Conservation (phyloP, 202 grass and related monocot species). For the Zoysia matrella region DNA sequence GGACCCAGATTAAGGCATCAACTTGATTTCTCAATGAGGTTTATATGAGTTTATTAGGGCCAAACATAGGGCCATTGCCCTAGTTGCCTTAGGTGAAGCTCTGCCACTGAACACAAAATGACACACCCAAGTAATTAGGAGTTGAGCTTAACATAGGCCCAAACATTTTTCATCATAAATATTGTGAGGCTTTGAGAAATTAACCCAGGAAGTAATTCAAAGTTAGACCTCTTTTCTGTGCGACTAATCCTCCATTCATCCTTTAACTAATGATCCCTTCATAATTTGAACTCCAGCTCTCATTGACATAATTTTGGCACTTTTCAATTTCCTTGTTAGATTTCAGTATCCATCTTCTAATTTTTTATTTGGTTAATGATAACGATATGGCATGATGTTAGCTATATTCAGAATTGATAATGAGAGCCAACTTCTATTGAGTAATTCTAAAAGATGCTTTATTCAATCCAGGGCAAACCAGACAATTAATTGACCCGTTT, state of each 20-base stretch:
- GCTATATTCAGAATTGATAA: neutral
- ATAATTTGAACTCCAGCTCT: neutral
- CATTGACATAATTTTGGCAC: neutral
- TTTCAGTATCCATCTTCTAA: neutral
- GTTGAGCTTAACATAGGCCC: neutral
- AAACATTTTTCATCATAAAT: neutral
- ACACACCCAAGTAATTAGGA: neutral
- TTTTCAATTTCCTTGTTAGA: neutral
- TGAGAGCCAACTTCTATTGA: neutral
- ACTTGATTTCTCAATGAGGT: too few relatives aligned
- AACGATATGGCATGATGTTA: neutral
- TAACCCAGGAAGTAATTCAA: neutral
- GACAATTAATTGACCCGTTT: neutral
- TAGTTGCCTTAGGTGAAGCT: neutral
- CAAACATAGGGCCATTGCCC: too few relatives aligned
- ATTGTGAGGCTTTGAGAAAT: neutral
- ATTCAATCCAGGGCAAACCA: neutral
- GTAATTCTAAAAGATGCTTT: neutral
- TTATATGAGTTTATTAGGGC: too few relatives aligned
- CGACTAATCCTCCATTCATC: too few relatives aligned
- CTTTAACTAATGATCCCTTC: neutral
- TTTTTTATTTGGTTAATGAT: neutral
- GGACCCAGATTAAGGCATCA: too few relatives aligned
- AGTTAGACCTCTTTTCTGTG: neutral
- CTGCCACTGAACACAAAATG: neutral